Conservation (phyloP, 75 land plant species). For the Selaginella moellendorffii region DNA sequence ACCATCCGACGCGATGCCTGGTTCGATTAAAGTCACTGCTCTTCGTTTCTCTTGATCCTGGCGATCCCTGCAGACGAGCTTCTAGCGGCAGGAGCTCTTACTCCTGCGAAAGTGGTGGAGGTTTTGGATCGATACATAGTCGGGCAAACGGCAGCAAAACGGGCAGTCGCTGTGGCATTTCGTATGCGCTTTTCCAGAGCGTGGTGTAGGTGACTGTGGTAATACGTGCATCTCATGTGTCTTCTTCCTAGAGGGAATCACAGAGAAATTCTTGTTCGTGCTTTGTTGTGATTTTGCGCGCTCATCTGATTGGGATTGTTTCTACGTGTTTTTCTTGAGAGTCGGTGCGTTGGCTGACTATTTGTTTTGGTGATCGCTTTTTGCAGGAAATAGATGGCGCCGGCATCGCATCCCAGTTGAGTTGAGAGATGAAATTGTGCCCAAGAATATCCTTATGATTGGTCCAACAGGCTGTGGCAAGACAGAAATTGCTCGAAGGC, state of each 20-base stretch:
- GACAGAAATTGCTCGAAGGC: slow-evolving; percentile 28
- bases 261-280: slow-evolving; percentile 11
- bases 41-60: no score
- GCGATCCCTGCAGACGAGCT: slow-evolving; percentile 6
- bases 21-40: no score
- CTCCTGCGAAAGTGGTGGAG: slow-evolving; percentile 25
- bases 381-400: slow-evolving; percentile 32
- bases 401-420: slow-evolving; percentile 25
- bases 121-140: slow-evolving; percentile 27
- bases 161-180: slow-evolving; percentile 33
- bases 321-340: neutral
- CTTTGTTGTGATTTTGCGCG: neutral
- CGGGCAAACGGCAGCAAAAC: slow-evolving; percentile 29
- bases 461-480: slow-evolving; percentile 39
- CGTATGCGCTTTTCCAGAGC: slow-evolving; percentile 20
- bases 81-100: slow-evolving; percentile 5
- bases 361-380: neutral
- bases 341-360: neutral
- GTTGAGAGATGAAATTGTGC: slow-evolving; percentile 25
- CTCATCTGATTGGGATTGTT: neutral
- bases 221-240: neutral
- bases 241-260: slow-evolving; percentile 7
- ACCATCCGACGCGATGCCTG: no score
- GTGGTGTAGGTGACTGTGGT: slow-evolving; percentile 5
- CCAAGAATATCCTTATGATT: slow-evolving; percentile 36